Conservation (phyloP, 257 asterid species). For the Capsicum baccatum region DNA sequence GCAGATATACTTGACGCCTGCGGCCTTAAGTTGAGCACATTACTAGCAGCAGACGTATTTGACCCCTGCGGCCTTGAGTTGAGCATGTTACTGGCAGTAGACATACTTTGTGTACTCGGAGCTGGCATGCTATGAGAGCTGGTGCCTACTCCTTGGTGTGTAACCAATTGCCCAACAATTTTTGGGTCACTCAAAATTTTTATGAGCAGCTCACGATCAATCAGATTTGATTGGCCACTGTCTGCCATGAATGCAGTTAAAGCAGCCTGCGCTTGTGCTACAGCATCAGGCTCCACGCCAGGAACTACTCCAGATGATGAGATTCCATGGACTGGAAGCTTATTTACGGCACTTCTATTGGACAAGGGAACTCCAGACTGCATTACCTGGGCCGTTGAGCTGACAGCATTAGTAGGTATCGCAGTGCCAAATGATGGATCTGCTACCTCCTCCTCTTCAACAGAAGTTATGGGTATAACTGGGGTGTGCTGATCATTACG, state of each 20-base stretch:
- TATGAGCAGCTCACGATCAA: constrained; percentile 69
- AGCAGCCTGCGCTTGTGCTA: constrained; percentile 69
- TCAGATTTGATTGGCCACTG: constrained; percentile 53
- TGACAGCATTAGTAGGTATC: constrained; percentile 29
- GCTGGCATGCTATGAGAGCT: constrained; percentile 38
- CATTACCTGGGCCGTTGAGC: constrained; percentile 40
- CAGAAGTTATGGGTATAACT: constrained; percentile 74
- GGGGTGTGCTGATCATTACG: constrained; percentile 47
- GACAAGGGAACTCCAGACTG: constrained; percentile 44
- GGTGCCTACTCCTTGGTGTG: constrained; percentile 45
- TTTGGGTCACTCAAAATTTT: constrained; percentile 72
- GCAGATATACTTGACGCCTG: constrained; percentile 33
- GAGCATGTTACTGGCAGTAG: constrained; percentile 40
- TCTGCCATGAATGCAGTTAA: constrained; percentile 49
- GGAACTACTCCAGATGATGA: constrained; percentile 35
- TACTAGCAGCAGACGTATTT: constrained; percentile 35
- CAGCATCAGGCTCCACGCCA: constrained; percentile 51
- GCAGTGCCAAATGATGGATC: constrained; percentile 39
- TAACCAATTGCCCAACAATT: constrained; percentile 68
- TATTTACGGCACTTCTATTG: constrained; percentile 31
- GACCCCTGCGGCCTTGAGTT: constrained; percentile 3
- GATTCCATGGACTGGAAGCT: constrained; percentile 28
- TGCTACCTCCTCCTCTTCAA: constrained; percentile 85
- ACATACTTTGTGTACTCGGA: constrained; percentile 36
- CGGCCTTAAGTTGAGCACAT: constrained; percentile 38